These are phyloP conservation scores for Paecilomyces niveus DNA, from an alignment of 2,329 filamentous ascomycete genomes.

Conservation along the genomic window DNA sequence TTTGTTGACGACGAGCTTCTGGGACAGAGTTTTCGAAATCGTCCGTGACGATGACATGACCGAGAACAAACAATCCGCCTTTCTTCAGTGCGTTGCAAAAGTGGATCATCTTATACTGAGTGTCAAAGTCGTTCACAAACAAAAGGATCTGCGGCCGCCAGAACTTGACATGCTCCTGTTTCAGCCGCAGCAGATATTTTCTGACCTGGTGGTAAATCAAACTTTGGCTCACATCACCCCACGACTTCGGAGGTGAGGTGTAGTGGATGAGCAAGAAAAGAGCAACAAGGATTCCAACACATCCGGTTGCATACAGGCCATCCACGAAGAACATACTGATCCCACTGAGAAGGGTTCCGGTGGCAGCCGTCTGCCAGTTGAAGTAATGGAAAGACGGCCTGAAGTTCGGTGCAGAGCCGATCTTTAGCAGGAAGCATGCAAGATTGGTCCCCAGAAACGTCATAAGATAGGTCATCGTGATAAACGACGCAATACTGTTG, in stretches of 20 bases:
- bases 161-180: constrained; percentile 86
- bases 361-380: constrained; percentile 72
- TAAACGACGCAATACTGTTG: constrained; percentile 81
- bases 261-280: constrained; percentile 83
- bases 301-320: constrained; percentile 68
- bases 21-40: constrained; percentile 73
- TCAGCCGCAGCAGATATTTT: constrained; percentile 77
- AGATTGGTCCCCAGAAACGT: constrained; percentile 85
- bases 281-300: constrained; percentile 65
- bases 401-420: constrained; percentile 83
- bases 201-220: constrained; percentile 83
- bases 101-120: constrained; percentile 74
- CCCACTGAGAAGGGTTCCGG: constrained; percentile 68
- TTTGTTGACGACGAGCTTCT: constrained; percentile 73
- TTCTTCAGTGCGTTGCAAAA: constrained; percentile 92
- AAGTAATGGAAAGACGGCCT: constrained; percentile 84
- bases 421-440: constrained; percentile 78
- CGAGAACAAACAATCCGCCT: constrained; percentile 74
- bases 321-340: constrained; percentile 88
- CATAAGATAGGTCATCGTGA: constrained; percentile 89
- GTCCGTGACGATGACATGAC: constrained; percentile 79
- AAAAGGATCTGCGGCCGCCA: constrained; percentile 85
- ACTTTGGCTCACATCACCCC: constrained; percentile 86
- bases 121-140: constrained; percentile 74
- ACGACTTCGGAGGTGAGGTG: constrained; percentile 74